Evolutionary conservation across 306 rosid genomes (phyloP), one percentile per base, ranked within the genome.

Genomic region (Fragaria nilgerrensis): DNA sequence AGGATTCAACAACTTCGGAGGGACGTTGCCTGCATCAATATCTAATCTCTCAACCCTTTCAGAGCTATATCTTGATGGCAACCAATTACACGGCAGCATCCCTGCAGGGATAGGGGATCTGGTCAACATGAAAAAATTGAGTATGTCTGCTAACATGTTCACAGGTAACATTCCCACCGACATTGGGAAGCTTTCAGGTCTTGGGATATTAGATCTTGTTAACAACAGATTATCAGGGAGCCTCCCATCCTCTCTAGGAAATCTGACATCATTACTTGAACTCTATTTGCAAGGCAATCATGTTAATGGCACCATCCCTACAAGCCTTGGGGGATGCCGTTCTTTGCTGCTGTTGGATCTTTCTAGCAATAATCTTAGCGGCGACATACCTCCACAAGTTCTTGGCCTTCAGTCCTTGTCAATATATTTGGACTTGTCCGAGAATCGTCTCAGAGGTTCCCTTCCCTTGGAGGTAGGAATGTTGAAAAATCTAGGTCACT

Each of bases 31-130:
- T 2, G 1, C 56, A 5, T 50, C 22, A 50, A 1, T 50, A 17
- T 17, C 22, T 5, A 50, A 50, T 17, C 9, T 50, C 22, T 50
- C 56, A 50, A 17, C 58, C 58, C 19, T 48, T 14, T 4, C 6
- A 48, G 0, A 3, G 3, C 6, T 48, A 0, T 1, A 15, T 15
- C 20, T 48, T 48, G 0, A 0, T 0, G 0, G 0, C 16, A 47
- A 48, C 6, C 53, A 1, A 0, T 48, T 48, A 27, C 16, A 48
- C 3, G 61, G 74, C 9, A 70, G 39, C 25, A 70, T 71, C 44
- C 62, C 45, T 15, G 17, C 61, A 9, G 45, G 62, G 23, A 48
- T 71, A 47, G 9, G 5, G 23, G 49, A 32, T 71, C 29, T 49
- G 2, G 16, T 71, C 17, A 27, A 9, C 62, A 27, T 47, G 50